Evolutionary conservation across 768 basidiomycete species (phyloP).

Genomic region (Agrocybe praecox): DNA sequence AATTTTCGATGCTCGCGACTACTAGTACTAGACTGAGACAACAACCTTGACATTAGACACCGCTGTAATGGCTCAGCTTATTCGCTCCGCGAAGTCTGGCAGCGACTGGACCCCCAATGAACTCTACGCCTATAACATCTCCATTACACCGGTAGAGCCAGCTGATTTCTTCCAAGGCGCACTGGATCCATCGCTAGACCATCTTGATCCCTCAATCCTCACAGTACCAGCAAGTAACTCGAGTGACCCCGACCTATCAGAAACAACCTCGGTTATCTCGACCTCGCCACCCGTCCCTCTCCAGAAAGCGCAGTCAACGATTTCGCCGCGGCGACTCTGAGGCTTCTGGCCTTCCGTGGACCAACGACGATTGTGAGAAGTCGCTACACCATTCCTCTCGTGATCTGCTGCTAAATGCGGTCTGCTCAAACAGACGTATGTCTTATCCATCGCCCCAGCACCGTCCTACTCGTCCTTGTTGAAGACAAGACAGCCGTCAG

Average conservation of each 20-base stretch:
- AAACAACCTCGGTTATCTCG: constrained; percentile 23
- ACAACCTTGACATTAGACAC: no score
- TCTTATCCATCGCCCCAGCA: constrained; percentile 20
- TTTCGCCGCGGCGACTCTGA: constrained; percentile 25
- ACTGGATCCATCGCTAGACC: constrained; percentile 26
- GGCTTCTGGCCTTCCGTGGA: constrained; percentile 25
- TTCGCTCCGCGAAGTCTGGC: constrained; percentile 21
- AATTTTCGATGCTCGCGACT: no score
- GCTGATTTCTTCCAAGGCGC: constrained; percentile 20
- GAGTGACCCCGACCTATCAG: constrained; percentile 17
- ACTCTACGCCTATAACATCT: constrained; percentile 27
- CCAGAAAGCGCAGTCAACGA: constrained; percentile 23
- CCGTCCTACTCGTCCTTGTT: constrained; percentile 25
- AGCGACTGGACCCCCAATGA: constrained; percentile 5
- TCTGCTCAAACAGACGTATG: constrained; percentile 29
- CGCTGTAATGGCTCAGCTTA: constrained; percentile 21
- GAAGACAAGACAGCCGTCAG: constrained; percentile 18
- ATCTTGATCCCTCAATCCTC: constrained; percentile 23
- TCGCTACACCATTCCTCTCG: constrained; percentile 26
- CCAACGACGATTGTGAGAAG: constrained; percentile 11
- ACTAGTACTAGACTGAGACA: no score
- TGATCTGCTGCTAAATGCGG: constrained; percentile 26
- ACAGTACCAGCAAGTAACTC: constrained; percentile 17
- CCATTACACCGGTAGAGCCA: constrained; percentile 14
- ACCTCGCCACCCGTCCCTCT: constrained; percentile 17